phyloP scores from a whole-genome alignment of 2,329 filamentous ascomycete genomes.

The Calonectria naviculata region DNA sequence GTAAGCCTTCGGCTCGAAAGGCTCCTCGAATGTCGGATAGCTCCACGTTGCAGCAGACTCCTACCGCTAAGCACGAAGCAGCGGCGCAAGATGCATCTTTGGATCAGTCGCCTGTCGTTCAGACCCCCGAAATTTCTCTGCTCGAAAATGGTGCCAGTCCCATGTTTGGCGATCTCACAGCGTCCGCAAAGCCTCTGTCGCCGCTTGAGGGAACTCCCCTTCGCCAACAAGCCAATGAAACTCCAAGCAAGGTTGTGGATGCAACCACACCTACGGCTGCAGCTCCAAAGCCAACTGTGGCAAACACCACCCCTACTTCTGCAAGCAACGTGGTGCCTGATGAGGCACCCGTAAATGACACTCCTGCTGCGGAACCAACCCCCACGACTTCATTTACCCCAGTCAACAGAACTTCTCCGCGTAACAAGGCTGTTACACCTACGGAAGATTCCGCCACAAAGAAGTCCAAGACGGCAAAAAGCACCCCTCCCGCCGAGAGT shows the following conservation, averaged over 20 bases:
- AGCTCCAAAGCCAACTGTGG: not conserved
- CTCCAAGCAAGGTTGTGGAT: not conserved
- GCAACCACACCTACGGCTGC: not conserved
- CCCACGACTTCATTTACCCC: constrained; percentile 40
- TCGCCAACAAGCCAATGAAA: not conserved
- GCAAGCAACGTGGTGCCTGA: not conserved
- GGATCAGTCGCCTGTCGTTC: not conserved
- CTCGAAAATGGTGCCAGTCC: not conserved
- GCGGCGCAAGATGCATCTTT: not conserved
- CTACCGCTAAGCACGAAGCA: not conserved
- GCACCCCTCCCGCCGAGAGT: constrained; percentile 17
- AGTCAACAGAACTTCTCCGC: constrained; percentile 35
- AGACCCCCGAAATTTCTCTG: constrained; percentile 1
- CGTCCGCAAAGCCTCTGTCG: constrained; percentile 8
- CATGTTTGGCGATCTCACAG: not conserved
- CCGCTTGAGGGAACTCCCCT: not conserved
- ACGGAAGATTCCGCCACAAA: constrained; percentile 8
- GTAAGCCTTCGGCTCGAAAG: not conserved
- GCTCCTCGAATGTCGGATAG: not conserved
- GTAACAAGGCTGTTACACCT: constrained; percentile 13
- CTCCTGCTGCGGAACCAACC: constrained; percentile 18
- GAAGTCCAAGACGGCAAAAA: not conserved
- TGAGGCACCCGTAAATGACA: not conserved
- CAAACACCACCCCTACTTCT: not conserved
- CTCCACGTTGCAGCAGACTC: constrained; percentile 1